phyloP scores from a whole-genome alignment of 768 basidiomycete species.

The Xerocomellus chrysenteron region DNA sequence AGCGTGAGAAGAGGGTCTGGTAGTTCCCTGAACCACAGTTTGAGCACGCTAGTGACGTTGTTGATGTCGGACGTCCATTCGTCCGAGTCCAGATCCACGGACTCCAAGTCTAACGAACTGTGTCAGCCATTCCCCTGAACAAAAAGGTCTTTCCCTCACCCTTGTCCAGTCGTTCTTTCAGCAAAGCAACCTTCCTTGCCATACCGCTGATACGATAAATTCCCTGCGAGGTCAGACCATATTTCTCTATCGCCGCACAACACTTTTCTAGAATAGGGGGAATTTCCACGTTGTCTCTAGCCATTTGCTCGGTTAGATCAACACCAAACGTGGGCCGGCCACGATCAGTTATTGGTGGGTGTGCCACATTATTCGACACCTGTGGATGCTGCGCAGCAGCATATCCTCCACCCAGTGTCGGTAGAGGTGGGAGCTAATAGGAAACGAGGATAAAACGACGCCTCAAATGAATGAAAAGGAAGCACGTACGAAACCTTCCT shows the following conservation, averaged over 20 bases:
- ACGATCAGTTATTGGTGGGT: conserved; percentile 48
- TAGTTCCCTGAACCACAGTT: conserved; percentile 94
- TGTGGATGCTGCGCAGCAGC: conserved; percentile 25
- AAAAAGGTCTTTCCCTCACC: conserved; percentile 44
- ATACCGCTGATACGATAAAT: conserved; percentile 94
- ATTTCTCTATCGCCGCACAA: conserved; percentile 86
- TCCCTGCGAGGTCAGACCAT: conserved; percentile 81
- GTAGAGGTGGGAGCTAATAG: conserved; percentile 60
- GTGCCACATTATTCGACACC: conserved; percentile 27
- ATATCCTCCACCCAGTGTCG: conserved; percentile 39
- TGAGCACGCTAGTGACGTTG: conserved; percentile 90
- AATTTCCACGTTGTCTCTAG: conserved; percentile 86
- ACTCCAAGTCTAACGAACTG: conserved; percentile 65
- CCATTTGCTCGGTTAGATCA: conserved; percentile 90
- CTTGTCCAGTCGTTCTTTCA: conserved; percentile 84
- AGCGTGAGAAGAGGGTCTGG: conserved; percentile 91
- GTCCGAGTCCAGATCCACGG: conserved; percentile 80
- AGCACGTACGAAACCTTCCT: conserved; percentile 89
- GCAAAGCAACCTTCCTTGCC: conserved; percentile 77
- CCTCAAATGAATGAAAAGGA: conserved; percentile 2
- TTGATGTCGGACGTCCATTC: conserved; percentile 97
- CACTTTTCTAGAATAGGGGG: conserved; percentile 88
- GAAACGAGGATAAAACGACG: conserved; percentile 2
- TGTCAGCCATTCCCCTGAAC: conserved; percentile 21
- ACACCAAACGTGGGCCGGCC: conserved; percentile 88